Evolutionary conservation across 192 early-diverging fungal species (phyloP), one percentile per base, ranked within the genome.

Genomic region (Phycomyces blakesleeanus): DNA sequence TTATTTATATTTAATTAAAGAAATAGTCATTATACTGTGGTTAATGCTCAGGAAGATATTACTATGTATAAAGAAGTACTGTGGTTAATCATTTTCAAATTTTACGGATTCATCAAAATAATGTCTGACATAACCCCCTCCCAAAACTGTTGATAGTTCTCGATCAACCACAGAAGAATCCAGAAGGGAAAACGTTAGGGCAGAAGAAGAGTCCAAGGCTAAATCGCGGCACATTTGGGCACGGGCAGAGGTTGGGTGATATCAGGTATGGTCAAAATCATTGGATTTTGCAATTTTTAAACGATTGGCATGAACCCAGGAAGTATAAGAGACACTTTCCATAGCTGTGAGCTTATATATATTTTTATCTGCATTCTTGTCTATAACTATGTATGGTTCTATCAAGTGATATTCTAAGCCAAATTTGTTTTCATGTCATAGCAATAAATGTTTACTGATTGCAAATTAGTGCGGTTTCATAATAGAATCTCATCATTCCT

Each of bases 351-450:
- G 4, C 18, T 62, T 26, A 18, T 62, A 62, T 1, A 40, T 40
- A 21, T 62, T 38, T 0, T 0, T 50, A 0, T 62, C 61, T 0
- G 38, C 1, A 22, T 53, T 62, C 1, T 10, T 37, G 5, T 53
- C 24, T 0, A 53, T 1, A 15, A 62, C 51, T 3, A 25, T 12
- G 11, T 53, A 52, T 6, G 51, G 61, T 0, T 51, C 61, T 29
- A 63, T 53, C 61, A 50, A 63, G 37, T 52, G 39, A 21, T 18
- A 42, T 25, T 62, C 61, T 20, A 62, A 20, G 7, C 50, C 50
- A 15, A 16, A 11, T 20, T 54, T 52, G 10, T 4, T 40, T 39
- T 62, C 61, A 18, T 62, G 47, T 0, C 51, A 25, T 3, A 62
- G 12, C 9, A 51, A 24, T 1, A 60, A 42, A 18, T 50, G 26